Conservation (phyloP, 768 basidiomycete genomes). For the Rhodocollybia butyracea region DNA sequence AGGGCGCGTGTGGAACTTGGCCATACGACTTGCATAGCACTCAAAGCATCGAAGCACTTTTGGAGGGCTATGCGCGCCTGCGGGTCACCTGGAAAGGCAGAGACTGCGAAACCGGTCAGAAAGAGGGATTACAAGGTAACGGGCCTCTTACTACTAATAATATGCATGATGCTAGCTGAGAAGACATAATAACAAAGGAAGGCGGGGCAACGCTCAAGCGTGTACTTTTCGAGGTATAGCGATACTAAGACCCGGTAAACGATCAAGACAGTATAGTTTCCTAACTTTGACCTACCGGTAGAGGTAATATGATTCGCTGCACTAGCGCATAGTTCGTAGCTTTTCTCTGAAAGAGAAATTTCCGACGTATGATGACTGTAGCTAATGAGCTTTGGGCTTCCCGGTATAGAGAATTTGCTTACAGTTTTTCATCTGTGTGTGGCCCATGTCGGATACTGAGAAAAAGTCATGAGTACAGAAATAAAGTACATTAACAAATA, state of each 20-base stretch:
- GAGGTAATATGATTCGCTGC: conserved; percentile 80
- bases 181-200: conserved; percentile 81
- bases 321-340: conserved; percentile 68
- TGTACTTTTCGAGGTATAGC: conserved; percentile 61
- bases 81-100: conserved; percentile 61
- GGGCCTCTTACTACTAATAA: conserved; percentile 56
- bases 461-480: too few relatives aligned
- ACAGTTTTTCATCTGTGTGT: too few relatives aligned
- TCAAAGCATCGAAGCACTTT: conserved; percentile 65
- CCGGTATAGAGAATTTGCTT: too few relatives aligned
- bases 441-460: too few relatives aligned
- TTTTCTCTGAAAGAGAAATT: conserved; percentile 56
- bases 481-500: too few relatives aligned
- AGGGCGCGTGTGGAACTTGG: conserved; percentile 73
- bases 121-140: neutral
- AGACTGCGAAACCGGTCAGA: conserved; percentile 41
- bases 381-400: too few relatives aligned
- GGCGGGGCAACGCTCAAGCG: conserved; percentile 57
- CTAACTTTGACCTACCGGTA: conserved; percentile 43
- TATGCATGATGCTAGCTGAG: conserved; percentile 78
- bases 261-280: neutral
- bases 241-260: conserved; percentile 33
- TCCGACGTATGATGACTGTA: too few relatives aligned
- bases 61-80: conserved; percentile 62
- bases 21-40: conserved; percentile 68